Conservation (phyloP, 2,329 filamentous ascomycete genomes). For the Graphilbum fragrans region DNA sequence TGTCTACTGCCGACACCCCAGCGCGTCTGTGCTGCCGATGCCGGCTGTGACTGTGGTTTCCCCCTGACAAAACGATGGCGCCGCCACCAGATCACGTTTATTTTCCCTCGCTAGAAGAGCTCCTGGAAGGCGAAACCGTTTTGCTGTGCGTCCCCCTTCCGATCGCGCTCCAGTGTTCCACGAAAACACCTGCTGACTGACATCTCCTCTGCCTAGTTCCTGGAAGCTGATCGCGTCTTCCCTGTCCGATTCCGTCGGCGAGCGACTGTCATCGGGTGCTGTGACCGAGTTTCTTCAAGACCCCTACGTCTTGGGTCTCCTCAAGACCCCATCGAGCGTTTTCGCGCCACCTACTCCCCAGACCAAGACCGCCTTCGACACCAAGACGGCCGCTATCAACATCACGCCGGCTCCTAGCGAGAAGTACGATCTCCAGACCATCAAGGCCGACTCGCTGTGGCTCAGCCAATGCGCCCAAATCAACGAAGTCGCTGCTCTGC, state of each 20-base stretch:
- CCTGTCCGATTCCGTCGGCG: slow-evolving; percentile 42
- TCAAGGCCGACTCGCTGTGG: slow-evolving; percentile 82
- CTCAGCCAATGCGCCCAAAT: slow-evolving; percentile 66
- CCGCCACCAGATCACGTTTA: slow-evolving; percentile 58
- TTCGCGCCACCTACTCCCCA: slow-evolving; percentile 52
- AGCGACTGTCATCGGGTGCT: slow-evolving; percentile 38
- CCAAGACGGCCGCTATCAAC: slow-evolving; percentile 78
- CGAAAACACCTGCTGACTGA: slow-evolving; percentile 5
- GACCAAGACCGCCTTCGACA: slow-evolving; percentile 63
- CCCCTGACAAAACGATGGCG: slow-evolving; percentile 45
- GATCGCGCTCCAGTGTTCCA: slow-evolving; percentile 2
- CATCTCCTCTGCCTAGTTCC: slow-evolving; percentile 28
- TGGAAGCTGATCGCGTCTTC: slow-evolving; percentile 49
- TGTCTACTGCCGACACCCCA: background rate
- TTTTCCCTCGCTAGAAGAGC: slow-evolving; percentile 76
- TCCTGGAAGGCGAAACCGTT: slow-evolving; percentile 66
- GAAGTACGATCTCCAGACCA: slow-evolving; percentile 60
- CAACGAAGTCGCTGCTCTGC: slow-evolving; percentile 70
- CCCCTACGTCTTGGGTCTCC: slow-evolving; percentile 51
- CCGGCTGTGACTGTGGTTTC: background rate
- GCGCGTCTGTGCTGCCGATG: slow-evolving; percentile 1
- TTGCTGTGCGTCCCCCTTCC: slow-evolving; percentile 56
- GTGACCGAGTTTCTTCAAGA: slow-evolving; percentile 62
- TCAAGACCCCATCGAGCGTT: slow-evolving; percentile 56
- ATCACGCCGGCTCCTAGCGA: slow-evolving; percentile 55